Evolutionary conservation across 805 yeast species (phyloP).

Genomic region (Zygosaccharomyces pseudorouxii): DNA sequence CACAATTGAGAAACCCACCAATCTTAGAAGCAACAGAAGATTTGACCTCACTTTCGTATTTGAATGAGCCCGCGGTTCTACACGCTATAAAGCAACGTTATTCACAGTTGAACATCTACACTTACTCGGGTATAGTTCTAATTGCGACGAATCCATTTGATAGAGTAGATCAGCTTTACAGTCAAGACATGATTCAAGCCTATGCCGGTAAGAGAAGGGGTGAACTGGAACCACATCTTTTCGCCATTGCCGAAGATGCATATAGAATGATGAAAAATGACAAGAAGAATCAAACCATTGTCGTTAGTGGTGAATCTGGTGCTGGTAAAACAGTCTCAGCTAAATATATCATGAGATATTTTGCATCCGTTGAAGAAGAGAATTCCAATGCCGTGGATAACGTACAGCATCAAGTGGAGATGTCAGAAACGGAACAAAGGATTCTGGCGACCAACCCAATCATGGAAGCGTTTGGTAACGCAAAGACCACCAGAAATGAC

Average conservation of each 20-base stretch:
- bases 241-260: constrained; percentile 97
- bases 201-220: constrained; percentile 90
- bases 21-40: constrained; percentile 91
- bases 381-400: constrained; percentile 22
- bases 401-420: constrained; percentile 45
- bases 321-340: constrained; percentile 99
- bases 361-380: constrained; percentile 80
- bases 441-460: constrained; percentile 94
- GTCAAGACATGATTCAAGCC: constrained; percentile 87
- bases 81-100: constrained; percentile 90
- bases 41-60: constrained; percentile 82
- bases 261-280: constrained; percentile 90
- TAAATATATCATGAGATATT: constrained; percentile 94
- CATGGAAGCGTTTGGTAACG: constrained; percentile 91
- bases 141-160: constrained; percentile 97
- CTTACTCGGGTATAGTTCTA: constrained; percentile 93
- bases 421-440: constrained; percentile 88
- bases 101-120: constrained; percentile 81
- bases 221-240: constrained; percentile 92
- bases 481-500: constrained; percentile 86
- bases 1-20: constrained; percentile 86
- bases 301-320: constrained; percentile 96
- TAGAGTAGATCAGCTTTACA: constrained; percentile 81
- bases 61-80: constrained; percentile 94
- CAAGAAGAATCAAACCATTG: constrained; percentile 84